These are phyloP conservation scores for Caloboletus firmus DNA, from an alignment of 1,284 basidiomycete species.

Conservation along the genomic window DNA sequence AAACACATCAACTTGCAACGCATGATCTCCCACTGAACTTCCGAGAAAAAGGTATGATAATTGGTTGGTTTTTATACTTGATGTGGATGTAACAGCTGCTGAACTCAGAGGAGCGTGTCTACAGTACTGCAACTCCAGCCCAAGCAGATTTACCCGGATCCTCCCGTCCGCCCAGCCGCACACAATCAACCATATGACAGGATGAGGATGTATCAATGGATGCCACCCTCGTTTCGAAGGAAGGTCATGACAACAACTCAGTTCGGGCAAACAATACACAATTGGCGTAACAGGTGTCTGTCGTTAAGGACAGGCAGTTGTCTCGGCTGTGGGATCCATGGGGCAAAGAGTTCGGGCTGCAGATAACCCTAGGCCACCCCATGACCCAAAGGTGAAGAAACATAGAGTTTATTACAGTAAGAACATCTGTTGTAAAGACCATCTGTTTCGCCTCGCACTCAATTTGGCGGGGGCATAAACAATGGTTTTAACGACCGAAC, in stretches of 20 bases:
- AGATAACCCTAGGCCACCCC: too few relatives aligned
- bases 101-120: background rate
- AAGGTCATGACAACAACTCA: background rate
- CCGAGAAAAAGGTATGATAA: background rate
- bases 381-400: background rate
- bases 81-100: background rate
- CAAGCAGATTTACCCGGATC: background rate
- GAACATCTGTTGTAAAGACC: background rate
- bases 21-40: background rate
- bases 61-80: background rate
- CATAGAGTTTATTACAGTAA: background rate
- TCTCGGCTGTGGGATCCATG: background rate
- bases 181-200: too few relatives aligned
- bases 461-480: slow-evolving; percentile 27
- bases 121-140: background rate
- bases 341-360: background rate
- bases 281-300: background rate
- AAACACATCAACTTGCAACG: background rate
- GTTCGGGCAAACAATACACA: background rate
- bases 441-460: background rate
- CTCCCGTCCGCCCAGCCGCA: background rate
- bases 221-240: background rate
- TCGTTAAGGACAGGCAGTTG: background rate
- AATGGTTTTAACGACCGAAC: slow-evolving; percentile 39
- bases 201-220: background rate